Evolutionary conservation across 2,329 filamentous ascomycete genomes (phyloP).

Genomic region (Pseudocercospora macadamiae): DNA sequence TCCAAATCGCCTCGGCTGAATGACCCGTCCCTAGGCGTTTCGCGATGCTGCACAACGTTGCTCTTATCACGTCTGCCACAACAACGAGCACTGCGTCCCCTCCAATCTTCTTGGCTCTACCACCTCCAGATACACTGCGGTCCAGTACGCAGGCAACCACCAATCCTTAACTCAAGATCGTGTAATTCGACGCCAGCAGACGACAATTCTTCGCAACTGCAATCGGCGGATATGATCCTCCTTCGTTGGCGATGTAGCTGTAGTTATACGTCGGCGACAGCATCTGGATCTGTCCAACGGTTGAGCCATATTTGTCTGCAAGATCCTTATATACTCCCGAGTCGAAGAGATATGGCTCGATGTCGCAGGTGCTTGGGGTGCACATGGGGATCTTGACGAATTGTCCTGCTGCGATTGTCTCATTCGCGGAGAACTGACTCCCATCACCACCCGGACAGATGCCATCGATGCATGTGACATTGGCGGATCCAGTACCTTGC

Average conservation of each 20-base stretch:
- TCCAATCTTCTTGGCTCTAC: too few relatives aligned
- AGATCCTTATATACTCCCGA: conserved; percentile 3
- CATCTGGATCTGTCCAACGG: conserved; percentile 7
- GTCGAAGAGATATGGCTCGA: background rate
- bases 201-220: background rate
- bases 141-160: too few relatives aligned
- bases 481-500: background rate
- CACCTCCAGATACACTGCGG: too few relatives aligned
- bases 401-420: conserved; percentile 4
- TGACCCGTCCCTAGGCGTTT: too few relatives aligned
- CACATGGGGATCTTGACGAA: conserved; percentile 11
- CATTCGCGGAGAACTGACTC: background rate
- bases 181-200: conserved; percentile 5
- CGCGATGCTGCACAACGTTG: too few relatives aligned
- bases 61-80: too few relatives aligned
- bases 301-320: conserved; percentile 3
- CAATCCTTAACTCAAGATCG: conserved; percentile 2
- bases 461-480: conserved; percentile 6
- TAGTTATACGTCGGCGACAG: conserved; percentile 10
- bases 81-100: too few relatives aligned
- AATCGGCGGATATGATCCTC: conserved; percentile 4
- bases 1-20: too few relatives aligned
- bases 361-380: background rate
- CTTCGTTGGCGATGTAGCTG: conserved; percentile 10
- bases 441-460: background rate